Percentiles rank a stretch among this genome's conserved stretches.
Evolutionary conservation across 495 filamentous ascomycete species (phyloP).

Genomic region (Monascus purpureus): DNA sequence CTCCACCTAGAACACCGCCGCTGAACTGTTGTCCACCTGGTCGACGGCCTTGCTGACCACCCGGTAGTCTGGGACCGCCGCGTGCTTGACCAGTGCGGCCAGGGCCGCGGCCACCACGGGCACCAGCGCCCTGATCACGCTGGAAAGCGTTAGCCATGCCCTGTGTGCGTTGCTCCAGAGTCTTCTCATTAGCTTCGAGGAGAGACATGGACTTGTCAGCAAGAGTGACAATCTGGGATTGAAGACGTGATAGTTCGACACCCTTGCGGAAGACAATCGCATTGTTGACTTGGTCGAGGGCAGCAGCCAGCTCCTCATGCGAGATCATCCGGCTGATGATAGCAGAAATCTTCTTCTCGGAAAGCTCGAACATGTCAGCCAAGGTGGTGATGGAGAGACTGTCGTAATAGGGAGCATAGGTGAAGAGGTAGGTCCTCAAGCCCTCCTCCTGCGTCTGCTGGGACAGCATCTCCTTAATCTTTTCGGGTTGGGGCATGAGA

Average conservation of each 20-base stretch:
- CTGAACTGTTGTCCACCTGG: slow-evolving; percentile 48
- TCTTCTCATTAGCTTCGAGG: slow-evolving; percentile 95
- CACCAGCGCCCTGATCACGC: slow-evolving; percentile 63
- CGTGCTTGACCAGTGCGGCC: slow-evolving; percentile 54
- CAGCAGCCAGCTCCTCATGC: slow-evolving; percentile 92
- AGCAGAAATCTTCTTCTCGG: slow-evolving; percentile 78
- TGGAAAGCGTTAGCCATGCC: slow-evolving; percentile 92
- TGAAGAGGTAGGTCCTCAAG: slow-evolving; percentile 96
- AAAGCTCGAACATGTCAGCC: slow-evolving; percentile 88
- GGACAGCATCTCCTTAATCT: slow-evolving; percentile 92
- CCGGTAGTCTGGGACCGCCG: slow-evolving; percentile 42
- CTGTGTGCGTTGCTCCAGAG: slow-evolving; percentile 89
- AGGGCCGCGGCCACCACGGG: slow-evolving; percentile 50
- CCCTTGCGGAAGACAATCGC: slow-evolving; percentile 99
- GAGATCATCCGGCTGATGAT: slow-evolving; percentile 99
- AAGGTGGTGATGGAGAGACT: slow-evolving; percentile 77
- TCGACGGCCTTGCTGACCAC: slow-evolving; percentile 34
- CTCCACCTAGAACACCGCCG: slow-evolving; percentile 48
- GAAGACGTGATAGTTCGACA: slow-evolving; percentile 88
- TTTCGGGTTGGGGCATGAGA: slow-evolving; percentile 69
- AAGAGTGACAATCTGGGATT: slow-evolving; percentile 85
- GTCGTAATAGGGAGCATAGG: slow-evolving; percentile 98
- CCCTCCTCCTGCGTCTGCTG: slow-evolving; percentile 98
- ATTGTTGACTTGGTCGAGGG: slow-evolving; percentile 92
- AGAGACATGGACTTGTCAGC: slow-evolving; percentile 91